Evolutionary conservation across 2,329 filamentous ascomycete genomes (phyloP), one percentile per base, ranked within the genome.

Genomic region (Diaporthe ampelina): DNA sequence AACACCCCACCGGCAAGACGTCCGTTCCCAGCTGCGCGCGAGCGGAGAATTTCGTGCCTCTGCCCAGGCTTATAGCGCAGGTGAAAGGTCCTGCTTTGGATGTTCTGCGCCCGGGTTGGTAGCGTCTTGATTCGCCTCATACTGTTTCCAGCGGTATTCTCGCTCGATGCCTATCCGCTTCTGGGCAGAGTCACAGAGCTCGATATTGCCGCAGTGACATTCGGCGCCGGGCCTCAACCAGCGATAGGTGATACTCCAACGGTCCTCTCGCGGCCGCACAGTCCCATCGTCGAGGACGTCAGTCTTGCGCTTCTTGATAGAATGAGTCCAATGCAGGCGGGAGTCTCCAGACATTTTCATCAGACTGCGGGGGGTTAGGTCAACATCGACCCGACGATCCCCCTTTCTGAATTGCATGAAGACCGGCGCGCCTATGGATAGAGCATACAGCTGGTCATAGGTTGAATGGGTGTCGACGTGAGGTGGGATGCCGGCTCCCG

Each of bases 401-500:
- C 78, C 79, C 17, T 81, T 76, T 9, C 81, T 80, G 56, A 88
- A 88, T 74, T 85, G 82, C 85, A 88, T 88, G n/a, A 84, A 74
- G 0, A 87, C 79, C 0, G 84, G 82, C 0, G 82, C 79, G 0
- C 86, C 86, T 1, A 87, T 82, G 0, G 85, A 86, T 1, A 88
- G 77, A 15, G 84, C 81, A 73, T 87, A 88, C 3, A 88, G 81
- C 77, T 87, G 84, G 73, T 84, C 85, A 43, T 83, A 88, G 11
- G 84, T 81, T 67, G 81, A 83, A 79, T 91, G 90, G 4, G 89
- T 90, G 80, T 91, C 90, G 70, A 89, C 89, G 77, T 91, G 90
- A 0, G 90, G 90, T 13, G 90, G 90, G 77, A 91, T 91, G 1
- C 90, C 90, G 0, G 87, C 83, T 8, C 90, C 90, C 0, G 89